phyloP scores from a whole-genome alignment of 2,329 filamentous ascomycete species.

The Zymoseptoria crescenta region DNA sequence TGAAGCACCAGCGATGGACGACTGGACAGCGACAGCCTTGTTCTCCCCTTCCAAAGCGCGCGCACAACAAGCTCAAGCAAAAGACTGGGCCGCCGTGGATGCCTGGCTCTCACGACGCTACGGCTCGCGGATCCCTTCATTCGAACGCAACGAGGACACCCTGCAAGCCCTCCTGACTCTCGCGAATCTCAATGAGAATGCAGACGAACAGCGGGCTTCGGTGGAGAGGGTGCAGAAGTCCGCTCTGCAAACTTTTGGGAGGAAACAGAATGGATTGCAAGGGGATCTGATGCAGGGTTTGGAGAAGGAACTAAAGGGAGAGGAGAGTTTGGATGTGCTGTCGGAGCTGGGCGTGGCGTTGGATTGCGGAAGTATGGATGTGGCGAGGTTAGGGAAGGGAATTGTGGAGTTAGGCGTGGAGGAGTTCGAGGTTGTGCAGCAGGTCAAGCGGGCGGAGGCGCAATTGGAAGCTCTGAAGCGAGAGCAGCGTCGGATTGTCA shows the following conservation, averaged over 20 bases:
- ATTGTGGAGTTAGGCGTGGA: conserved; percentile 11
- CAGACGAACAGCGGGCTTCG: conserved; percentile 60
- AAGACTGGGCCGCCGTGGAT: conserved; percentile 87
- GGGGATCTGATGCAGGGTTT: conserved; percentile 16
- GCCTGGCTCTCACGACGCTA: conserved; percentile 71
- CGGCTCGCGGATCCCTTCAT: conserved; percentile 56
- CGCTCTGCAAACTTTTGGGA: conserved; percentile 48
- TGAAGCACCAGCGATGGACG: conserved; percentile 19
- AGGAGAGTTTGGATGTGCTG: conserved; percentile 27
- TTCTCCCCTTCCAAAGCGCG: conserved; percentile 59
- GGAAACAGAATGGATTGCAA: conserved; percentile 8
- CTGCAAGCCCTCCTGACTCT: conserved; percentile 66
- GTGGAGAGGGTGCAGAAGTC: conserved; percentile 52
- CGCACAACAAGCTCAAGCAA: conserved; percentile 70
- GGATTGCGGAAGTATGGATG: conserved; percentile 23
- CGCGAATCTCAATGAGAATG: conserved; percentile 66
- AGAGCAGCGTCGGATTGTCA: conserved; percentile 17
- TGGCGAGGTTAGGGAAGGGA: conserved; percentile 18
- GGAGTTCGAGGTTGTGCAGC: conserved; percentile 24
- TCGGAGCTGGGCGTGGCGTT: conserved; percentile 32
- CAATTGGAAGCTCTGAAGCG: conserved; percentile 20
- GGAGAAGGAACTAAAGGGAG: conserved; percentile 21
- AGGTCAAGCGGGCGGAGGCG: conserved; percentile 17
- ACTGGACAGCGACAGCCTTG: conserved; percentile 38
- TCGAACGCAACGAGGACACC: conserved; percentile 83